Evolutionary conservation across 208 protist genomes (phyloP), one percentile per base, ranked within the genome.

Genomic region (Crithidia brevicula): DNA sequence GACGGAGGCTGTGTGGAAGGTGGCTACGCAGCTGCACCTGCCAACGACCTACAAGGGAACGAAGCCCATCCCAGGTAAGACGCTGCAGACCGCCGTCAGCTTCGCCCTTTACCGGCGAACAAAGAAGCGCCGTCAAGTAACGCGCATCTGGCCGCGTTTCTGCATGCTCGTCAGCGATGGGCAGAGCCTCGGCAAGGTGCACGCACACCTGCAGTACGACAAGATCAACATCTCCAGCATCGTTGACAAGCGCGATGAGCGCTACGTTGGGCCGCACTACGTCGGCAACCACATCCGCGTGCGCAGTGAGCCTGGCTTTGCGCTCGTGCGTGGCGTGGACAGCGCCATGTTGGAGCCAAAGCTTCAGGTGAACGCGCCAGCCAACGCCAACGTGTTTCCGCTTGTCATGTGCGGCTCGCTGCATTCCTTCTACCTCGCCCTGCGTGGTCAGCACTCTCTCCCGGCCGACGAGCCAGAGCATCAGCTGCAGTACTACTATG

Each of bases 401-500:
- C 43, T 88, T 9, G 64, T 81, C 3, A 74, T 94, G 46, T 86
- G 81, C 40, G 85, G 86, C 61, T 89, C 86, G 10, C 61, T 92
- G n/a, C 85, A 86, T 34, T 84, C 86, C 13, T 87, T 92, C 62
- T 83, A 81, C 50, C 30, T 89, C 20, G 62, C 79, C 20, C 63
- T 88, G 65, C 85, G 85, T 27, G 89, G 89, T 10, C 83, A 74
- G 4, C 49, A 61, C 52, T 40, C 36, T 15, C 47, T 86, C 8
- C 53, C 72, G 1, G 23, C 65, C 6, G 89, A 88, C 49, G 86
- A 94, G 67, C 86, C 86, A 18, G 85, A 88, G 61, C 57, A 79
- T 25, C 84, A 92, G 67, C 34, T 83, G 59, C 89, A 94, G 72
- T 88, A 88, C 59, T 94, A 91, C 64, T 91, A 79, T 49, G 86